Conservation (phyloP, 345 rosid genomes). For the Dipteronia dyeriana region DNA sequence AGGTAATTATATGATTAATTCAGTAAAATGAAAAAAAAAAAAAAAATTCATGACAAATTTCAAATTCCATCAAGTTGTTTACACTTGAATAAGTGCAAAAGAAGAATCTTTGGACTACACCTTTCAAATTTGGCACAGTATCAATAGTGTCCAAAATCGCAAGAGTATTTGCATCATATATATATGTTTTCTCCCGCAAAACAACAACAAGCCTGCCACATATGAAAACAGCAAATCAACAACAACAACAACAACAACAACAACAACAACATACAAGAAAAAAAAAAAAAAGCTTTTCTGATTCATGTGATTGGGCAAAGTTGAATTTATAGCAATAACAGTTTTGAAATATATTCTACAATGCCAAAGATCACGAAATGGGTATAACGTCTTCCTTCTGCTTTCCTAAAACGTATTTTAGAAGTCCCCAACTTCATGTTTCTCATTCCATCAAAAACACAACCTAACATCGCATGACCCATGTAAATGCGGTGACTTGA, state of each 20-base stretch:
- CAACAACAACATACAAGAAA: background rate
- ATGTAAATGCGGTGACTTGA: background rate
- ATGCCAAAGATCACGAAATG: background rate
- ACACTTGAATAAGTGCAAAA: background rate
- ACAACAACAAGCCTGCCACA: conserved; percentile 77
- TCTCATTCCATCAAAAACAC: background rate
- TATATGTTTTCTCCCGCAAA: conserved; percentile 75
- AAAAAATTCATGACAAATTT: background rate
- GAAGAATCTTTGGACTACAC: conserved; percentile 32
- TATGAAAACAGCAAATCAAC: conserved; percentile 3
- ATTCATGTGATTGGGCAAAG: background rate
- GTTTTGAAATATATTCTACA: background rate
- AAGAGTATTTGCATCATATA: conserved; percentile 72
- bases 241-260: background rate
- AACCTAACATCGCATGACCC: background rate
- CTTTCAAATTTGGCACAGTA: conserved; percentile 80
- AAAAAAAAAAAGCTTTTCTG: background rate
- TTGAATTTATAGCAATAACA: background rate
- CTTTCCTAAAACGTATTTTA: background rate
- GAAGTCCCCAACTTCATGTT: background rate
- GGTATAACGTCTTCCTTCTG: background rate
- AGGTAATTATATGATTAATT: background rate
- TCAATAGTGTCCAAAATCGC: conserved; percentile 73
- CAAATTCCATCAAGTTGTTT: background rate
- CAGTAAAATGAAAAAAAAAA: background rate